Conservation (phyloP, 306 rosid genomes). For the Urtica urens region DNA sequence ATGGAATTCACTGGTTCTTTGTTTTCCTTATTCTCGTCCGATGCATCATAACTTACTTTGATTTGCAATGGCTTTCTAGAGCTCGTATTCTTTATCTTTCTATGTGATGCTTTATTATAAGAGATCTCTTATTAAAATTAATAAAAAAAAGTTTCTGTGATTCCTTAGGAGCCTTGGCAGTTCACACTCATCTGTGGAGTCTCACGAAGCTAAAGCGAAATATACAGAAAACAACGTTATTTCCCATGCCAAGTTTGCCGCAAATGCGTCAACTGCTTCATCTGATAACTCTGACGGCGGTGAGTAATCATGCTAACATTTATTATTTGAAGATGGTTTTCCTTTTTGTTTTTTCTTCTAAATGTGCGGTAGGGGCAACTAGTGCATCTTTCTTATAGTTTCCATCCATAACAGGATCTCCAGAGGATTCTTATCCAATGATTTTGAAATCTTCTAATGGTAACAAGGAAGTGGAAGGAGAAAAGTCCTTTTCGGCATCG, state of each 20-base stretch:
- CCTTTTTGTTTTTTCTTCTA: too few relatives aligned
- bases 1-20: too few relatives aligned
- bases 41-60: too few relatives aligned
- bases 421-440: conserved; percentile 25
- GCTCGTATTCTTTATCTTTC: too few relatives aligned
- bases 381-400: conserved; percentile 10
- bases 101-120: too few relatives aligned
- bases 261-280: conserved; percentile 27
- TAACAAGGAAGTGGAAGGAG: conserved; percentile 26
- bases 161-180: conserved; percentile 41
- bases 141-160: too few relatives aligned
- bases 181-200: conserved; percentile 52
- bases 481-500: conserved; percentile 26
- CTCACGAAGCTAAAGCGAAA: conserved; percentile 48
- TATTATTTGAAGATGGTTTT: conserved; percentile 9
- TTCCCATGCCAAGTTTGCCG: conserved; percentile 36
- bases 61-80: too few relatives aligned
- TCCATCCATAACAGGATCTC: conserved; percentile 17
- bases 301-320: conserved; percentile 21
- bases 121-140: too few relatives aligned
- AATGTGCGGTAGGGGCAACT: conserved; percentile 14
- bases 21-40: too few relatives aligned
- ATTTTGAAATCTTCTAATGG: conserved; percentile 26
- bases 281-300: conserved; percentile 40
- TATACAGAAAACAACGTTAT: conserved; percentile 27